Evolutionary conservation across 176 grass and related monocot species (phyloP).

Genomic region (Zea luxurians): DNA sequence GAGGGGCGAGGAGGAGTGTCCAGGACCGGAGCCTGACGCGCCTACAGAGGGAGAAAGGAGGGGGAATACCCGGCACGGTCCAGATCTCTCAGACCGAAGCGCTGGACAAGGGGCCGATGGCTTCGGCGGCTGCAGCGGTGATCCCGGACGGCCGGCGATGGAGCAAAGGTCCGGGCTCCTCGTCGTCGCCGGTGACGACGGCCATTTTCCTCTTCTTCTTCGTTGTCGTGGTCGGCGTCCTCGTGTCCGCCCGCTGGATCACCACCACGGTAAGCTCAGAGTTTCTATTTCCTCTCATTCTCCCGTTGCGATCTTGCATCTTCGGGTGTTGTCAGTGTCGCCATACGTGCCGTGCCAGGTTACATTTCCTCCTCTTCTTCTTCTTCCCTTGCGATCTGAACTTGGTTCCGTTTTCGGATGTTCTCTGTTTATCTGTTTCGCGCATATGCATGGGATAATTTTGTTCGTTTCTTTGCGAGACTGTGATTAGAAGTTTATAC

Average conservation of each 20-base stretch:
- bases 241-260: conserved; percentile 57
- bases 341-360: no score
- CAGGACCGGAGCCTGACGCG: background rate
- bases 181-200: conserved; percentile 40
- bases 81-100: background rate
- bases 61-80: background rate
- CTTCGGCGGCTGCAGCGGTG: conserved; percentile 14
- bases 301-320: background rate
- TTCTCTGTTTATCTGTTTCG: background rate
- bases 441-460: background rate
- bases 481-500: background rate
- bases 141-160: conserved; percentile 39
- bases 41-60: background rate
- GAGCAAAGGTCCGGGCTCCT: conserved; percentile 21
- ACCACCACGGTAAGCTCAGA: conserved; percentile 46
- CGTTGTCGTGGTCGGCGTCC: conserved; percentile 53
- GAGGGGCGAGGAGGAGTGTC: background rate
- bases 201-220: conserved; percentile 62
- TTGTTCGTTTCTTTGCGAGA: background rate
- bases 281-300: background rate
- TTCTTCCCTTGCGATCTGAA: background rate
- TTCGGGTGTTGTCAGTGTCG: background rate
- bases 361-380: background rate
- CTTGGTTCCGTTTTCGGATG: background rate
- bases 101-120: conserved; percentile 25